Percentiles rank a stretch among this genome's conserved stretches.
Evolutionary conservation across 2,329 filamentous ascomycete species (phyloP).

Genomic region (Geosmithia morbida): DNA sequence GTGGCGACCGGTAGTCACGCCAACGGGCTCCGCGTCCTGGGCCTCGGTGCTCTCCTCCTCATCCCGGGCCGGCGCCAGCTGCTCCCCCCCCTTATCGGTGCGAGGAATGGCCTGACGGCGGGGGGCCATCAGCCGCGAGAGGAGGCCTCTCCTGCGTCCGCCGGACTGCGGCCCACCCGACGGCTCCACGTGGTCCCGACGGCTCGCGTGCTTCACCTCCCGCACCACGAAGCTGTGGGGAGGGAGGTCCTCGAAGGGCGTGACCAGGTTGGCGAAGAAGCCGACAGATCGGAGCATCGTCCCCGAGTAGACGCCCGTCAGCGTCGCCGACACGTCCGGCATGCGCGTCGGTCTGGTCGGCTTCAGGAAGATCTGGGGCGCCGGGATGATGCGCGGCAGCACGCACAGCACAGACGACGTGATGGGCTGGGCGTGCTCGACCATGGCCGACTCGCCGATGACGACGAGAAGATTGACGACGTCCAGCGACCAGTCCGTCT

Average conservation of each 20-base stretch:
- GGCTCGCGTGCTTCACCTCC: slow-evolving; percentile 28
- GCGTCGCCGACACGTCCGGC: slow-evolving; percentile 36
- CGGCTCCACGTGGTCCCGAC: not conserved
- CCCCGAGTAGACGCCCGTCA: slow-evolving; percentile 44
- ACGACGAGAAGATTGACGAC: slow-evolving; percentile 49
- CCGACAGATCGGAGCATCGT: slow-evolving; percentile 38
- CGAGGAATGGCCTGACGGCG: too few species aligned
- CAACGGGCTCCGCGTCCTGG: not conserved
- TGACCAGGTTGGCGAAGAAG: slow-evolving; percentile 48
- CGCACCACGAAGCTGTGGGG: slow-evolving; percentile 33
- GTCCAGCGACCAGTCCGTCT: slow-evolving; percentile 38
- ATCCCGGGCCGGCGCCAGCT: not conserved
- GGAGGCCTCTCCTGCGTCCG: not conserved
- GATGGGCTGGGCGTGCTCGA: slow-evolving; percentile 41
- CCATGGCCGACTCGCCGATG: slow-evolving; percentile 44
- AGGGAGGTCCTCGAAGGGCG: slow-evolving; percentile 33
- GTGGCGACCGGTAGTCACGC: not conserved
- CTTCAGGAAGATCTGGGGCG: slow-evolving; percentile 47
- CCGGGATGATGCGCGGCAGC: slow-evolving; percentile 45
- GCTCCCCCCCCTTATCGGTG: too few species aligned
- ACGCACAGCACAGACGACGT: slow-evolving; percentile 43
- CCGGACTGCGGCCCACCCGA: not conserved
- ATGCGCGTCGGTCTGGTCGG: slow-evolving; percentile 38
- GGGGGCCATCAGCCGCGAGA: too few species aligned
- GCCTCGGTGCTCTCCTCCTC: not conserved